A percentile compares a stretch with the other conserved stretches of the same genome.
These are phyloP conservation scores for Nitzschia inconspicua DNA, from an alignment of 108 stramenopile species.

Conservation along the genomic window DNA sequence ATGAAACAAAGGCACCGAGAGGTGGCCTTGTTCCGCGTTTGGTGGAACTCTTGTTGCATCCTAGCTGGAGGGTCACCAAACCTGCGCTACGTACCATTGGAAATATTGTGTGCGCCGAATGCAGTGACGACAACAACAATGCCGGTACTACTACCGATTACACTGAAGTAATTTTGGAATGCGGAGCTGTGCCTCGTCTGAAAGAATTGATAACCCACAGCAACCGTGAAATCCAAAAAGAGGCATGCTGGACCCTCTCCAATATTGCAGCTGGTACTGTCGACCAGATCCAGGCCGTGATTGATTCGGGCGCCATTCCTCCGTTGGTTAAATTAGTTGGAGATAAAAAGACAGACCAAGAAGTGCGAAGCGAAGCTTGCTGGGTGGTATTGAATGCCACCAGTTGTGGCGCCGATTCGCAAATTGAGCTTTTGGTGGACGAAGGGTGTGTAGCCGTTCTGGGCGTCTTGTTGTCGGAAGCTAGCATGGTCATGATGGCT, in stretches of 20 bases:
- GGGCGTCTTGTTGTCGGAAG: conserved; percentile 78
- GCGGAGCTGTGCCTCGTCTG: conserved; percentile 85
- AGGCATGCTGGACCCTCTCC: conserved; percentile 95
- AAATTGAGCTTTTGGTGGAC: conserved; percentile 90
- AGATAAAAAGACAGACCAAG: conserved; percentile 76
- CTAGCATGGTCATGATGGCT: conserved; percentile 95
- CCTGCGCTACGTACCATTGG: conserved; percentile 95
- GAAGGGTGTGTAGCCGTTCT: conserved; percentile 91
- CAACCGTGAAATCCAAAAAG: conserved; percentile 97
- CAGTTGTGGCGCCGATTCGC: conserved; percentile 91
- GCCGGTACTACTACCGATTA: conserved; percentile 71
- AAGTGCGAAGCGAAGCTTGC: conserved; percentile 95
- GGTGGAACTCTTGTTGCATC: conserved; percentile 85
- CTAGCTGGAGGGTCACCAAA: conserved; percentile 90
- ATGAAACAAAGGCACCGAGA: conserved; percentile 35
- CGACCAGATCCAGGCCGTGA: conserved; percentile 94
- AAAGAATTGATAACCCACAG: conserved; percentile 79
- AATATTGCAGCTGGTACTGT: conserved; percentile 98
- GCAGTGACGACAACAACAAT: conserved; percentile 61
- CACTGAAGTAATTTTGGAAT: conserved; percentile 92
- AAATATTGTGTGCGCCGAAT: conserved; percentile 97
- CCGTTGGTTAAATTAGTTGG: conserved; percentile 86
- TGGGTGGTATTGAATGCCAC: conserved; percentile 98
- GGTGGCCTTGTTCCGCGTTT: conserved; percentile 86
- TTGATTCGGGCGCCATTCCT: conserved; percentile 91